A percentile compares a stretch with the other conserved stretches of the same genome.
phyloP scores from a whole-genome alignment of 2,329 filamentous ascomycete species.

The Hypoxylon sp. region DNA sequence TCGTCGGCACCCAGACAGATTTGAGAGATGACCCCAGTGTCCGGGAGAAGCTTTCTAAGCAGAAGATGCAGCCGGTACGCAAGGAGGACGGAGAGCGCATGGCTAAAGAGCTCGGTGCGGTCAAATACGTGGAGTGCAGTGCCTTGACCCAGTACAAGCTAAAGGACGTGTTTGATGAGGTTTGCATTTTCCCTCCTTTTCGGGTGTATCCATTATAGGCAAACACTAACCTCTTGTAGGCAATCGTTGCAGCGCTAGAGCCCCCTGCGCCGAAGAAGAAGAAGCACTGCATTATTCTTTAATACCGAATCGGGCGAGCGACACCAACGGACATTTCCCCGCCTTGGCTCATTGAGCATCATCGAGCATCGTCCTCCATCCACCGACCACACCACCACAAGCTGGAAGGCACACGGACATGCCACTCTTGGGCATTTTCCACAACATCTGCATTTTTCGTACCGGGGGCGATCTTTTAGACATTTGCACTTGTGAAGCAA shows the following conservation, averaged over 20 bases:
- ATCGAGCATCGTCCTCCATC: slow-evolving; percentile 10
- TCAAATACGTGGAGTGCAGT: slow-evolving; percentile 99
- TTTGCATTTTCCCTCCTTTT: slow-evolving; percentile 57
- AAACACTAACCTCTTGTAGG: slow-evolving; percentile 63
- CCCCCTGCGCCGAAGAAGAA: slow-evolving; percentile 86
- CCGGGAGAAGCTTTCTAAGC: slow-evolving; percentile 89
- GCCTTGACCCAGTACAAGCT: slow-evolving; percentile 98
- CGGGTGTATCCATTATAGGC: slow-evolving; percentile 20
- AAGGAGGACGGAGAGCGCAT: slow-evolving; percentile 95
- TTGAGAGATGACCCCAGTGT: slow-evolving; percentile 89
- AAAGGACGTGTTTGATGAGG: slow-evolving; percentile 99
- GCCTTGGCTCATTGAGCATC: slow-evolving; percentile 30
- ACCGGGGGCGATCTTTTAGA: slow-evolving; percentile 42
- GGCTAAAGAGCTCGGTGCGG: slow-evolving; percentile 96
- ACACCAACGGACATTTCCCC: slow-evolving; percentile 31
- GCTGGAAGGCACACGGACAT: slow-evolving; percentile 34
- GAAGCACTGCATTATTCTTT: slow-evolving; percentile 76
- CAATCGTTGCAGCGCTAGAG: slow-evolving; percentile 94
- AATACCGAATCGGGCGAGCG: slow-evolving; percentile 44
- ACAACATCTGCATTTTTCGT: slow-evolving; percentile 44
- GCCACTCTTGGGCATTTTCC: slow-evolving; percentile 40
- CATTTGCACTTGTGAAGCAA: slow-evolving; percentile 41
- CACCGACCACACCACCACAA: slow-evolving; percentile 9
- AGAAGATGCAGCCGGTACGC: slow-evolving; percentile 94
- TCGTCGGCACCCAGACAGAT: slow-evolving; percentile 98